A percentile compares a stretch with the other conserved stretches of the same genome.
These are phyloP conservation scores for Pyricularia sp. DNA, from an alignment of 2,329 filamentous ascomycete genomes.

Conservation along the genomic window DNA sequence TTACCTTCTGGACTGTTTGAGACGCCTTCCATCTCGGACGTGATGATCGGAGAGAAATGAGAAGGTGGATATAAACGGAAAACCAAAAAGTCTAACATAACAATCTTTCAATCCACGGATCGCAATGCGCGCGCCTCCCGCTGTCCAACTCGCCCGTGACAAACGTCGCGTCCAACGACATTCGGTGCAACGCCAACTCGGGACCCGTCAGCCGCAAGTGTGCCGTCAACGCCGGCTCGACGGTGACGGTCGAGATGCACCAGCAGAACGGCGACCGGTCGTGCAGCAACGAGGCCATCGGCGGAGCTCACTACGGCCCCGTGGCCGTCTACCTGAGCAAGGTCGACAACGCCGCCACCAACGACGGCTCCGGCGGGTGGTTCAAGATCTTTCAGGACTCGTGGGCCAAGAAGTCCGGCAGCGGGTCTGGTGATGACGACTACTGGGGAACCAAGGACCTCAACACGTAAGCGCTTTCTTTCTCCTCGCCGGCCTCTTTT, in stretches of 20 bases:
- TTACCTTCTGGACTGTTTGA: no score
- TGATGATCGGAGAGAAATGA: neutral
- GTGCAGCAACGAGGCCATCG: constrained; percentile 31
- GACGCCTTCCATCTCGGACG: neutral
- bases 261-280: constrained; percentile 25
- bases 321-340: constrained; percentile 31
- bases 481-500: neutral
- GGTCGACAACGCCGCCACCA: constrained; percentile 27
- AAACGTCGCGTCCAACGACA: constrained; percentile 23
- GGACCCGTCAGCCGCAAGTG: constrained; percentile 23
- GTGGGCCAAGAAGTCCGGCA: constrained; percentile 16
- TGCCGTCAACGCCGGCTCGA: constrained; percentile 27
- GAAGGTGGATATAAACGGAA: no score
- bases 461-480: neutral
- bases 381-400: constrained; percentile 34
- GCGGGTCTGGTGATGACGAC: constrained; percentile 21
- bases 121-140: constrained; percentile 34
- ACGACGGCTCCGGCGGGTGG: constrained; percentile 25
- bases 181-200: constrained; percentile 27
- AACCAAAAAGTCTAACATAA: constrained; percentile 16
- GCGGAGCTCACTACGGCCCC: constrained; percentile 33
- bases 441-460: constrained; percentile 22
- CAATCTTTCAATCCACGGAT: constrained; percentile 25
- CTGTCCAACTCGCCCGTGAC: constrained; percentile 33
- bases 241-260: constrained; percentile 40